Conservation (phyloP, 2,329 filamentous ascomycete genomes). For the Cyphellophora attinorum region DNA sequence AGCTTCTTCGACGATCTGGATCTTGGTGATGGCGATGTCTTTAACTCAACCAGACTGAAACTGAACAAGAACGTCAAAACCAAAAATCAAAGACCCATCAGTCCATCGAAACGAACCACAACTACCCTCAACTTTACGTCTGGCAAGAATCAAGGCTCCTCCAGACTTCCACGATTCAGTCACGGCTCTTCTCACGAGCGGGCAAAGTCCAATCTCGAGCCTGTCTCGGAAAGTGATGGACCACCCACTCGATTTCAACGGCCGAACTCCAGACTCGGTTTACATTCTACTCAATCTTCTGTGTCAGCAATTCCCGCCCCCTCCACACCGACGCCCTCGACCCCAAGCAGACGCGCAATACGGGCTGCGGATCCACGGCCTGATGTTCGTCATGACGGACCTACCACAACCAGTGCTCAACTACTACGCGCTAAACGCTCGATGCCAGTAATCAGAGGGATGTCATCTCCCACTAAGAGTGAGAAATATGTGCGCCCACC, state of each 20-base stretch:
- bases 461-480: slow-evolving; percentile 23
- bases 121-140: slow-evolving; percentile 88
- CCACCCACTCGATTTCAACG: slow-evolving; percentile 54
- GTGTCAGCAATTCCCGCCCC: slow-evolving; percentile 50
- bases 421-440: slow-evolving; percentile 52
- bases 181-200: slow-evolving; percentile 47
- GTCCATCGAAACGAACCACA: slow-evolving; percentile 54
- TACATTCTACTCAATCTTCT: slow-evolving; percentile 60
- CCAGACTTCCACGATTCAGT: slow-evolving; percentile 67
- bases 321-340: slow-evolving; percentile 47
- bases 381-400: slow-evolving; percentile 31
- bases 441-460: slow-evolving; percentile 44
- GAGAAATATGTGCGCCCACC: slow-evolving; percentile 27
- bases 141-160: slow-evolving; percentile 50
- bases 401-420: slow-evolving; percentile 43
- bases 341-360: slow-evolving; percentile 53
- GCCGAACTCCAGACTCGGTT: slow-evolving; percentile 56
- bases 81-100: slow-evolving; percentile 60
- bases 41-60: slow-evolving; percentile 70
- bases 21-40: slow-evolving; percentile 71
- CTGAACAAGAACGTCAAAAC: slow-evolving; percentile 87
- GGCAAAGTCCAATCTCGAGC: slow-evolving; percentile 70
- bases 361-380: slow-evolving; percentile 31
- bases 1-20: slow-evolving; percentile 82
- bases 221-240: slow-evolving; percentile 81